A percentile compares a stretch with the other conserved stretches of the same genome.
Conservation (phyloP, 2,329 filamentous ascomycete genomes). For the Colletotrichum musicola region DNA sequence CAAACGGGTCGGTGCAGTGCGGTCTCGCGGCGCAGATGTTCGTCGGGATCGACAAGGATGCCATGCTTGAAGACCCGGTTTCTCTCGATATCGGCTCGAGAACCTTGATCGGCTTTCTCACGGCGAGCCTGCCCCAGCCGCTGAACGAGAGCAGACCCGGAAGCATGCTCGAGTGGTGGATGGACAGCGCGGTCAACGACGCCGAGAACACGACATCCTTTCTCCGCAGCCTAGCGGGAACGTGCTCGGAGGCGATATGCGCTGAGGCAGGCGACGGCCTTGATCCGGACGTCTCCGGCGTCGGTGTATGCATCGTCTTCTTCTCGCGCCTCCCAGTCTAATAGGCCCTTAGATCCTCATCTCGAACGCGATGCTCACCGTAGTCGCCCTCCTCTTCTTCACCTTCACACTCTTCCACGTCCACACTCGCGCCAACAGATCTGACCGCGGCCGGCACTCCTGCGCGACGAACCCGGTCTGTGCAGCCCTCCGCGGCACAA, state of each 20-base stretch:
- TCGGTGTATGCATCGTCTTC: neutral
- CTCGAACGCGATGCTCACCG: slow-evolving; percentile 1
- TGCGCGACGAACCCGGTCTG: neutral
- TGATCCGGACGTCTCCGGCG: slow-evolving; percentile 1
- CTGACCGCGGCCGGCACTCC: neutral
- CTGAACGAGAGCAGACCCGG: neutral
- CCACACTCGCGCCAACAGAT: neutral
- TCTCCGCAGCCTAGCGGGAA: neutral
- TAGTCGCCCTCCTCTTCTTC: slow-evolving; percentile 1
- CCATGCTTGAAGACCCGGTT: neutral
- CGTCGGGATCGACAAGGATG: neutral
- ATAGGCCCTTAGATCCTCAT: neutral
- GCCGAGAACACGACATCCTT: neutral
- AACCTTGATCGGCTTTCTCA: neutral
- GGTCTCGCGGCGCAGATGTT: neutral
- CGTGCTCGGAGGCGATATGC: neutral
- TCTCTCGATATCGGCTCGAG: neutral
- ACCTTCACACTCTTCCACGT: slow-evolving; percentile 5
- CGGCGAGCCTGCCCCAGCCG: neutral
- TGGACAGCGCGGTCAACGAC: neutral
- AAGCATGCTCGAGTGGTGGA: neutral
- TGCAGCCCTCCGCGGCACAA: neutral
- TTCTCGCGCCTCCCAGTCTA: neutral
- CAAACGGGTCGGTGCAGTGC: neutral
- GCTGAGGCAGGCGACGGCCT: neutral